These are phyloP conservation scores for Groenewaldozyma tartarivorans DNA, from an alignment of 805 yeast species.

Conservation along the genomic window DNA sequence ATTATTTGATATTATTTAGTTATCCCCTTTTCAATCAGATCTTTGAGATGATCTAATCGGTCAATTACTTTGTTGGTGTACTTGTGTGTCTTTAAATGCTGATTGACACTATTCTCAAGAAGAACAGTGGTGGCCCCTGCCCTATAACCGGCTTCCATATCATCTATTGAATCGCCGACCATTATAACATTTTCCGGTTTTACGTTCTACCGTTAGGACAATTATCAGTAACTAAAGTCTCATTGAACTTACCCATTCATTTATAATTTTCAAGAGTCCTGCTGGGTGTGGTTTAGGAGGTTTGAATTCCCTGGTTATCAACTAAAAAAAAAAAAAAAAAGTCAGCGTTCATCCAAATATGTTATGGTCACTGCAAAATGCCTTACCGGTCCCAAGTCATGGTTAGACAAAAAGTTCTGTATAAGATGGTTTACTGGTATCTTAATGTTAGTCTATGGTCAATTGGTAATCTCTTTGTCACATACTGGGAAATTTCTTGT, in stretches of 20 bases:
- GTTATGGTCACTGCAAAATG: neutral
- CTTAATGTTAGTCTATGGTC: no score
- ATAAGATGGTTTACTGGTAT: slow-evolving; percentile 47
- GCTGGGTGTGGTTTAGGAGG: slow-evolving; percentile 65
- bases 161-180: slow-evolving; percentile 72
- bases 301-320: slow-evolving; percentile 51
- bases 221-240: slow-evolving; percentile 14
- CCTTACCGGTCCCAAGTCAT: slow-evolving; percentile 36
- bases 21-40: slow-evolving; percentile 29
- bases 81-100: slow-evolving; percentile 30
- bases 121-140: slow-evolving; percentile 56
- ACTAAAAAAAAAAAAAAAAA: slow-evolving; percentile 9
- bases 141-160: slow-evolving; percentile 50
- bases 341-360: neutral
- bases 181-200: slow-evolving; percentile 42
- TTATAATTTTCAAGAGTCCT: slow-evolving; percentile 49
- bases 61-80: slow-evolving; percentile 31
- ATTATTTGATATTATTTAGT: slow-evolving; percentile 16
- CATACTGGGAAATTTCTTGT: slow-evolving; percentile 45
- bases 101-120: slow-evolving; percentile 43
- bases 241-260: slow-evolving; percentile 36
- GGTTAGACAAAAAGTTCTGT: slow-evolving; percentile 33
- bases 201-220: no score
- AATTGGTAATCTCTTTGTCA: no score
- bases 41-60: slow-evolving; percentile 30